These are phyloP conservation scores for Pseudopediastrum boryanum DNA, from an alignment of 139 green algal species.

Conservation along the genomic window DNA sequence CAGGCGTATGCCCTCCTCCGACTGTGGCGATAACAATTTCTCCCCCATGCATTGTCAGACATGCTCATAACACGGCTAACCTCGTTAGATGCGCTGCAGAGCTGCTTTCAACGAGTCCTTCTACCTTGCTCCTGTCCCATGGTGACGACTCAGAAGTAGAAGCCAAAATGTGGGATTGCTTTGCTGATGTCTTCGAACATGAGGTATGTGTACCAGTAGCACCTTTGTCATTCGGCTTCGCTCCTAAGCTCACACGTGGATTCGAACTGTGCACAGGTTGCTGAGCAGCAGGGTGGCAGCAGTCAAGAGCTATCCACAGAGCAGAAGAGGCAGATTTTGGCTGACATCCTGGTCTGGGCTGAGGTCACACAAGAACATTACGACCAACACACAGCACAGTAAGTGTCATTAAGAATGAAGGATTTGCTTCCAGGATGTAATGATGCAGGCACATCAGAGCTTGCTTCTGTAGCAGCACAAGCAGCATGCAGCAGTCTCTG, in stretches of 20 bases:
- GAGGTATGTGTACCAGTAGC: slow-evolving; percentile 23
- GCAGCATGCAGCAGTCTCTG: neutral
- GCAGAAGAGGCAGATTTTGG: slow-evolving; percentile 53
- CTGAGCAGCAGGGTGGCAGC: slow-evolving; percentile 4
- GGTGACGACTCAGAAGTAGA: slow-evolving; percentile 31
- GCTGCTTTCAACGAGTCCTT: slow-evolving; percentile 18
- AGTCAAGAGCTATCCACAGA: slow-evolving; percentile 32
- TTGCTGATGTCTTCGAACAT: slow-evolving; percentile 45
- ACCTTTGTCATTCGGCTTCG: neutral
- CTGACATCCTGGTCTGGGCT: slow-evolving; percentile 64
- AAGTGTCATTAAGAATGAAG: neutral
- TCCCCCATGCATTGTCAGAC: neutral
- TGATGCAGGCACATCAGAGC: neutral
- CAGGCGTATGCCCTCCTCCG: neutral
- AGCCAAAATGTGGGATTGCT: slow-evolving; percentile 44
- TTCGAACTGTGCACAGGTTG: slow-evolving; percentile 1
- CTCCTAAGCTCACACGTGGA: neutral
- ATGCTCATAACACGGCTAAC: neutral
- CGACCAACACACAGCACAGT: slow-evolving; percentile 43
- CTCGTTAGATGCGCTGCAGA: neutral
- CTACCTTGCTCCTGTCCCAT: slow-evolving; percentile 2
- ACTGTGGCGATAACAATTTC: neutral
- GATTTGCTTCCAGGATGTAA: too few relatives aligned
- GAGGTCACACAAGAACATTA: slow-evolving; percentile 60
- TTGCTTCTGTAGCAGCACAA: neutral